phyloP scores from a whole-genome alignment of 2,329 filamentous ascomycete species.

The Tolypocladium ovalisporum region DNA sequence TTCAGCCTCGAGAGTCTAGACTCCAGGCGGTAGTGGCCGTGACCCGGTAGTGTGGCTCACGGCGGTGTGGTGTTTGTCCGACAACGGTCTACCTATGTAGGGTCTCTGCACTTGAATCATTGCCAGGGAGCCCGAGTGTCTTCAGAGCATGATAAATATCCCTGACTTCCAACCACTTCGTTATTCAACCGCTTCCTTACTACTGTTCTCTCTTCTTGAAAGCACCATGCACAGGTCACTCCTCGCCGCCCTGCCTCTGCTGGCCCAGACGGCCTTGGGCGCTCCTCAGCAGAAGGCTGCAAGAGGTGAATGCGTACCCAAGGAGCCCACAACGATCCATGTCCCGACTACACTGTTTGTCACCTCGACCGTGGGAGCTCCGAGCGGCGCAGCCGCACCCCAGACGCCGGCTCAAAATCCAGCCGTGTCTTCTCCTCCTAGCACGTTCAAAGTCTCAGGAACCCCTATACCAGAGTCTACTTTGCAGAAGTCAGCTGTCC shows the following conservation, averaged over 20 bases:
- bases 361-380: neutral
- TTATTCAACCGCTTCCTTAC: neutral
- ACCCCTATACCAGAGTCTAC: neutral
- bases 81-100: too few species aligned
- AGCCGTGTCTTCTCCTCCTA: neutral
- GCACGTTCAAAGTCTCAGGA: neutral
- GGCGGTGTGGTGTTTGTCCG: neutral
- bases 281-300: neutral
- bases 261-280: constrained; percentile 13
- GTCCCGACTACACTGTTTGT: neutral
- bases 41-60: neutral
- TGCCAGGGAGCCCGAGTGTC: neutral
- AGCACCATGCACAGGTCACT: constrained; percentile 12
- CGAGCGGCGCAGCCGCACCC: neutral
- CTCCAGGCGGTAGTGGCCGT: too few species aligned
- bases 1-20: too few species aligned
- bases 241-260: constrained; percentile 11
- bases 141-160: neutral
- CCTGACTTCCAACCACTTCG: neutral
- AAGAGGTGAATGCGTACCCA: neutral
- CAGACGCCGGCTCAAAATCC: neutral
- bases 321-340: neutral
- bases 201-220: neutral
- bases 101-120: neutral
- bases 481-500: neutral